Conservation (phyloP, 805 yeast species). For the Monosporozyma unispora region DNA sequence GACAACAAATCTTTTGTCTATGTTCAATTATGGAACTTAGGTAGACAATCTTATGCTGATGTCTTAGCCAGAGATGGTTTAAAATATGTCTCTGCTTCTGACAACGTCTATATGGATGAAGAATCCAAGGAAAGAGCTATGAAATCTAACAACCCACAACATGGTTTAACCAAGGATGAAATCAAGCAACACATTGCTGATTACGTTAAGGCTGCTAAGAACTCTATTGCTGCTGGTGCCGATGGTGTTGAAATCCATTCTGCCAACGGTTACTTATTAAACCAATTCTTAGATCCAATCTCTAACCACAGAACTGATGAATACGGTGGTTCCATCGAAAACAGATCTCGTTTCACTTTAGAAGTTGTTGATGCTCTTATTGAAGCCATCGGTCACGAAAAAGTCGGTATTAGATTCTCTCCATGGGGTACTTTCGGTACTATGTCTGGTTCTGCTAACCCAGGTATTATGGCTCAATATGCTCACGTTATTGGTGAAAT, state of each 20-base stretch:
- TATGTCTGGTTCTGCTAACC: constrained; percentile 31
- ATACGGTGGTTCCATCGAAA: constrained; percentile 47
- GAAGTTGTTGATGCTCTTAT: constrained; percentile 45
- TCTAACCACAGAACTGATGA: constrained; percentile 42
- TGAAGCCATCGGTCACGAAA: constrained; percentile 44
- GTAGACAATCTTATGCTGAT: constrained; percentile 35
- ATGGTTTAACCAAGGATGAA: constrained; percentile 27
- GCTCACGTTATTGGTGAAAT: constrained; percentile 36
- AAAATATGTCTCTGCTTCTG: constrained; percentile 35
- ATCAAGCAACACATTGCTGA: constrained; percentile 36
- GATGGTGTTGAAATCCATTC: constrained; percentile 63
- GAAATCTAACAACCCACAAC: constrained; percentile 27
- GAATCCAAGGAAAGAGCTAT: constrained; percentile 30
- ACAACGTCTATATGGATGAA: constrained; percentile 29
- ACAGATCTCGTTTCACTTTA: constrained; percentile 37
- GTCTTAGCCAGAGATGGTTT: constrained; percentile 30
- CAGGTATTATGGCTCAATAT: constrained; percentile 32
- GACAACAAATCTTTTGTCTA: constrained; percentile 37
- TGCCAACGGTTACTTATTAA: constrained; percentile 57
- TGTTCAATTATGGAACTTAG: constrained; percentile 46
- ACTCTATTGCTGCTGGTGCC: constrained; percentile 31
- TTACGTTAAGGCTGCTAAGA: constrained; percentile 40
- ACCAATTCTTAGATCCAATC: constrained; percentile 44
- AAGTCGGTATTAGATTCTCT: constrained; percentile 40
- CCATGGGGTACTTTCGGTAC: constrained; percentile 38